Base-by-base conservation (phyloP, 2,329 filamentous ascomycete species). In the Trichoderma lentiforme region DNA sequence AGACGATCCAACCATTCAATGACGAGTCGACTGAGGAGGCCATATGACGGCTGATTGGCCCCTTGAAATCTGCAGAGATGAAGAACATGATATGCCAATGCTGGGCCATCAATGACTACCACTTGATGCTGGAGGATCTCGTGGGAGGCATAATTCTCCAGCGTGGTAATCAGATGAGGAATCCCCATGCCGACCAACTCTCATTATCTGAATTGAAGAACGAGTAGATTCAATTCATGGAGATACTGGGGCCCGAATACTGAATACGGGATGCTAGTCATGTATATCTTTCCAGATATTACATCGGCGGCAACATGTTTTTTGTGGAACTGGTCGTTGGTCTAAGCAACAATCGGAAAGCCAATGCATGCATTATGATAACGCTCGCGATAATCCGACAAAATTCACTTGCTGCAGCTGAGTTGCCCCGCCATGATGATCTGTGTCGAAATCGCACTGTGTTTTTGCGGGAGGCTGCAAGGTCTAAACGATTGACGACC, bases 31-130 rank as follows among this genome's bases (percentile, higher is more conserved):
- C 88, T 90, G 57, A 96, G 84, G 56, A 91, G 84, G 12, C 83
- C 76, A 80, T 95, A 94, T 0, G 88, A 86, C 6, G 91, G 89
- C 34, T 87, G 83, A 14, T 87, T 84, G 51, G 88, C 82, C 63
- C 85, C 84, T 76, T 85, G 86, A 51, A 80, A 80, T 24, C 80
- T 82, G 71, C 90, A 86, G 21, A 89, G 81, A 65, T 89, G 83
- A 73, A 92, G 89, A 53, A 95, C 84, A 79, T 93, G 88, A 79
- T 95, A 92, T 1, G 93, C 92, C 30, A 97, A 82, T 2, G 90
- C 91, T 5, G 94, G 94, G 0, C 94, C 94, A 78, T 97, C 94
- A 71, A 97, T 89, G 58, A 89, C 85, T 24, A 87, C 81, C 6
- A 76, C 76, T 51, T 84, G 78, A 30, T 81, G 79, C 51, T 79